Percentiles rank a stretch among this genome's conserved stretches.
These are phyloP conservation scores for Epichloe sylvatica DNA, from an alignment of 2,329 filamentous ascomycete species.

Conservation along the genomic window DNA sequence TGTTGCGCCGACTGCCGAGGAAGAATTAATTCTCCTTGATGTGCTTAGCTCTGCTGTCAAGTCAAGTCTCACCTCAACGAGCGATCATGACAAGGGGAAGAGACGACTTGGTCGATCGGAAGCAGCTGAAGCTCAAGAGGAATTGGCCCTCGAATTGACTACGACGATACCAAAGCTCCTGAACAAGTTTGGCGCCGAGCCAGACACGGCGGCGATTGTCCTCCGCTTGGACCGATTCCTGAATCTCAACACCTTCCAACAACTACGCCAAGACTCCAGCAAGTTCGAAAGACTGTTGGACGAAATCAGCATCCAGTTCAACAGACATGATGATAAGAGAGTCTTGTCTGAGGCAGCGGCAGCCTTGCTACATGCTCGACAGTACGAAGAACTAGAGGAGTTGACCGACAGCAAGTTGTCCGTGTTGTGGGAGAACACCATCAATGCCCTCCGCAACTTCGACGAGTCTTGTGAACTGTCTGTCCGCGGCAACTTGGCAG, in stretches of 20 bases:
- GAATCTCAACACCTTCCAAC: conserved; percentile 75
- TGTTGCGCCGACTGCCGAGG: conserved; percentile 57
- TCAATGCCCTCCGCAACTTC: conserved; percentile 58
- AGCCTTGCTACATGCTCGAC: conserved; percentile 71
- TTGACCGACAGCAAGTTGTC: conserved; percentile 67
- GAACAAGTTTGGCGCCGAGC: conserved; percentile 85
- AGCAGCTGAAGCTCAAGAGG: conserved; percentile 59
- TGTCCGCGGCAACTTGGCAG: conserved; percentile 52
- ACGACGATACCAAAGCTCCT: conserved; percentile 69
- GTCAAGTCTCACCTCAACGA: conserved; percentile 50
- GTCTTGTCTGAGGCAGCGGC: conserved; percentile 74
- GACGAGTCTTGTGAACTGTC: conserved; percentile 59
- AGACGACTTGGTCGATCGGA: conserved; percentile 47
- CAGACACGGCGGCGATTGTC: conserved; percentile 73
- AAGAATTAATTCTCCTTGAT: conserved; percentile 78
- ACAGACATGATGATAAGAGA: conserved; percentile 73
- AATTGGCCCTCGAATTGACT: conserved; percentile 64
- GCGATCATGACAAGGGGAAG: conserved; percentile 49
- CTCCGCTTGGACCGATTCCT: conserved; percentile 75
- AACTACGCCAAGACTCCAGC: conserved; percentile 72
- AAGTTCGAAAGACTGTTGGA: conserved; percentile 71
- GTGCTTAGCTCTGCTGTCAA: conserved; percentile 75
- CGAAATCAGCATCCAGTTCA: conserved; percentile 87
- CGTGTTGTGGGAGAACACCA: conserved; percentile 71
- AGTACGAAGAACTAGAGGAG: conserved; percentile 80